phyloP scores from a whole-genome alignment of 2,329 filamentous ascomycete species.

The Penicillium sp. region DNA sequence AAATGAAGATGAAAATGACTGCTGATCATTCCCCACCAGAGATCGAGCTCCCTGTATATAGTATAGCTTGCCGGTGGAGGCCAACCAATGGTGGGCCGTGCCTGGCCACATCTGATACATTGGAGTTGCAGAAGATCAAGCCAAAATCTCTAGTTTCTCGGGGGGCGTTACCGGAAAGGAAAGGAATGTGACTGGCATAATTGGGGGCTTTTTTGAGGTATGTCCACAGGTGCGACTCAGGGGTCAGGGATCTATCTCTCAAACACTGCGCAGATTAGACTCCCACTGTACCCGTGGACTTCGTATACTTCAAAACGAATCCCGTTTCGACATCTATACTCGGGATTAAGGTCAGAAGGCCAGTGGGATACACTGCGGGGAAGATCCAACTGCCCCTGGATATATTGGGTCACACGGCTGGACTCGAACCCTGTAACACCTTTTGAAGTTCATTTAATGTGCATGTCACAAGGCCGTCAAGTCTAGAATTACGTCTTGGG shows the following conservation, averaged over 20 bases:
- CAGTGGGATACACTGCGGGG: not conserved
- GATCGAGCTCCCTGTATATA: slow-evolving; percentile 13
- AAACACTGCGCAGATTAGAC: too few species aligned
- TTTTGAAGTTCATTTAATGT: not conserved
- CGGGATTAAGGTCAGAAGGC: slow-evolving; percentile 5
- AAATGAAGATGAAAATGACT: slow-evolving; percentile 14
- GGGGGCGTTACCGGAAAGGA: slow-evolving; percentile 11
- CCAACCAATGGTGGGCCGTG: slow-evolving; percentile 11
- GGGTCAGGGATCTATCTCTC: slow-evolving; percentile 11
- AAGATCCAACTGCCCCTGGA: not conserved
- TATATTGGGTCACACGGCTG: not conserved
- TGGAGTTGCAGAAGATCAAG: slow-evolving; percentile 1
- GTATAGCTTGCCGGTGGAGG: not conserved
- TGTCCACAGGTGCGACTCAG: slow-evolving; percentile 14
- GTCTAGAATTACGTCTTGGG: not conserved
- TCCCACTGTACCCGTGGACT: too few species aligned
- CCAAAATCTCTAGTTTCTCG: slow-evolving; percentile 4
- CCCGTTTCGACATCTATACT: not conserved
- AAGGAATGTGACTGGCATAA: slow-evolving; percentile 25
- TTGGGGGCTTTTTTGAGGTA: slow-evolving; percentile 4
- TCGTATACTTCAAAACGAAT: too few species aligned
- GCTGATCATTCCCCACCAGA: slow-evolving; percentile 22
- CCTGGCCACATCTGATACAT: slow-evolving; percentile 1
- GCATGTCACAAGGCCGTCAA: not conserved
- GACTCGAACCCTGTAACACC: not conserved